Percentiles rank a stretch among this genome's conserved stretches.
Conservation (phyloP, 148 eudicot genomes). For the Beta vulgaris region DNA sequence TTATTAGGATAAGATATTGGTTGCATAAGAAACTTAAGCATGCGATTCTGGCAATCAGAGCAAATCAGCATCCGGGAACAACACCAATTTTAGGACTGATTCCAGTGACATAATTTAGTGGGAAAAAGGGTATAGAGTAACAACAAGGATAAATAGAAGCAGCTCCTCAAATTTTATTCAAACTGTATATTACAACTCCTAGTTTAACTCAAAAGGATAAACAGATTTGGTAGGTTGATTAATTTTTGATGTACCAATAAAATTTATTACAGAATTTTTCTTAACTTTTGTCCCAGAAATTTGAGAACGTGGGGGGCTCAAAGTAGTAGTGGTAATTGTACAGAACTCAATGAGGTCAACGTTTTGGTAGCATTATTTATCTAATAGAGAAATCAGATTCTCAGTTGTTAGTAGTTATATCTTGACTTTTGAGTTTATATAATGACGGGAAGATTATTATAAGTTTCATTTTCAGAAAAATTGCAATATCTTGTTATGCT, state of each 20-base stretch:
- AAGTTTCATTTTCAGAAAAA: neutral
- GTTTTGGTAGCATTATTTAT: slow-evolving; percentile 17
- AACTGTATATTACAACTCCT: slow-evolving; percentile 36
- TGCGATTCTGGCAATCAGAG: slow-evolving; percentile 11
- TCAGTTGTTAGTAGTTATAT: neutral
- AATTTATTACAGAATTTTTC: neutral
- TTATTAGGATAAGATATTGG: no score
- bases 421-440: neutral
- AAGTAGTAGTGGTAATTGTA: slow-evolving; percentile 25
- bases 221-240: slow-evolving; percentile 18
- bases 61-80: slow-evolving; percentile 13
- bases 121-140: slow-evolving; percentile 33
- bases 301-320: slow-evolving; percentile 21
- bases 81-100: slow-evolving; percentile 17
- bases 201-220: slow-evolving; percentile 21
- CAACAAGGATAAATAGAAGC: slow-evolving; percentile 12
- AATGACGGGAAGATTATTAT: neutral
- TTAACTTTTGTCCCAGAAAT: slow-evolving; percentile 25
- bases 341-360: slow-evolving; percentile 30
- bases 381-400: neutral
- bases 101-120: slow-evolving; percentile 22
- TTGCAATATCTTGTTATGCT: neutral
- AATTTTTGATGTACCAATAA: slow-evolving; percentile 28
- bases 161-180: slow-evolving; percentile 19
- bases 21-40: neutral